Percentiles rank a stretch among this genome's conserved stretches.
These are phyloP conservation scores for Nicotiana attenuata DNA, from an alignment of 257 asterid species.

Conservation along the genomic window DNA sequence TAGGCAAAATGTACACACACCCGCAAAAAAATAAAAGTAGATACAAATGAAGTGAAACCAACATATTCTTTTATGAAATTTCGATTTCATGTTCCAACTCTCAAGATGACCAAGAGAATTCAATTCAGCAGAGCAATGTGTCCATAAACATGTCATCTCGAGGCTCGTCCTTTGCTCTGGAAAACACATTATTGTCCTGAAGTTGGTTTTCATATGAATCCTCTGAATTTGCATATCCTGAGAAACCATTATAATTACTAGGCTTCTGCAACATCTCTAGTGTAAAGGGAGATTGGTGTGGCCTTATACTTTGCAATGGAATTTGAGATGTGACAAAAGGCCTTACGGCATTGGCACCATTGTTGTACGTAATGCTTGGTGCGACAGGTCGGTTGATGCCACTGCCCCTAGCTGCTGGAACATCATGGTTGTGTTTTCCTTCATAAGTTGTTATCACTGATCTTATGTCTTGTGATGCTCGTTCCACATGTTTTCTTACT, in stretches of 20 bases:
- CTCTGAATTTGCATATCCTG: slow-evolving; percentile 28
- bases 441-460: slow-evolving; percentile 78
- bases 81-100: background rate
- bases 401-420: slow-evolving; percentile 58
- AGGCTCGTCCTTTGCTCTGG: slow-evolving; percentile 57
- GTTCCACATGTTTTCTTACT: slow-evolving; percentile 73
- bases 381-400: slow-evolving; percentile 32
- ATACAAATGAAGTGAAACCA: slow-evolving; percentile 13
- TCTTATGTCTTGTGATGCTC: slow-evolving; percentile 54
- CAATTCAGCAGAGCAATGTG: slow-evolving; percentile 32
- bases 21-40: background rate
- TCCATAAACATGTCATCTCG: slow-evolving; percentile 56
- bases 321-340: slow-evolving; percentile 27
- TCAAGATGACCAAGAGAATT: background rate
- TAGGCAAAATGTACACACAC: slow-evolving; percentile 1
- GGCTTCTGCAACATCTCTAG: slow-evolving; percentile 43
- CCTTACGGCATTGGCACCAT: slow-evolving; percentile 16
- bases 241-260: slow-evolving; percentile 26
- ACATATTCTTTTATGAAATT: background rate
- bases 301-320: slow-evolving; percentile 21
- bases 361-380: slow-evolving; percentile 9
- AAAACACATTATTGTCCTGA: slow-evolving; percentile 19
- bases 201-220: slow-evolving; percentile 17
- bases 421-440: slow-evolving; percentile 86
- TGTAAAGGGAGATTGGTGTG: slow-evolving; percentile 25